Base-by-base conservation (phyloP, 1,284 basidiomycete species). In the Rhodotorula glutinis region DNA sequence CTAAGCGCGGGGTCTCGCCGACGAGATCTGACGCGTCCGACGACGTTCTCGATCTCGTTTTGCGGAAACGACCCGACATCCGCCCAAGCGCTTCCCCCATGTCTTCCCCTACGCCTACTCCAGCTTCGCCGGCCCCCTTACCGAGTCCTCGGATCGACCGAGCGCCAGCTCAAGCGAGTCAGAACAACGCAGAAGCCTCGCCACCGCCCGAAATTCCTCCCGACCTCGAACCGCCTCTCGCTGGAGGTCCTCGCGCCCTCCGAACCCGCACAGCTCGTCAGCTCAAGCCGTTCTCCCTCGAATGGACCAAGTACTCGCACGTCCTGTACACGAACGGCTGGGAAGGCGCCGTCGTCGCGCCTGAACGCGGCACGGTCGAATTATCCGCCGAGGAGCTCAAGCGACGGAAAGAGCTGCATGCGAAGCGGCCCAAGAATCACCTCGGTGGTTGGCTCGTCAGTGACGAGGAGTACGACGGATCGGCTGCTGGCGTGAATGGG, bases 341-440 rank as follows among this genome's bases (percentile, higher is more conserved):
- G 79, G 63, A 77, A 53, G 79, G 80, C 60, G 79, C 79, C 14
- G 76, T 80, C 17, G 78, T 80, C 1, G 71, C 74, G 2, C 75
- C 77, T 27, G 66, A 53, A 11, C 44, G 59, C 17, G 47, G 38
- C 2, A n/a, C 49, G 16, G 54, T 51, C 0, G 70, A 69, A 44
- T 30, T 62, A 21, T 61, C 62, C 2, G 27, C 61, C 0, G 70
- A 65, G 30, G 69, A 73, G 30, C 49, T 69, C 16, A n/a, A 33
- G 57, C 13, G 67, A 54, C 63, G 47, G 46, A 73, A 71, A 49
- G 25, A 57, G 25, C 62, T 51, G 23, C 38, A n/a, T 25, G 60
- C 40, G 19, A 16, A 30, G 14, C 49, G 30, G 33, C 54, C 52
- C 14, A 60, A 63, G 41, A 67, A 73, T 21, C 66, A 69, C 38